Conservation (phyloP, 768 basidiomycete species). For the Chalciporus piperatus region DNA sequence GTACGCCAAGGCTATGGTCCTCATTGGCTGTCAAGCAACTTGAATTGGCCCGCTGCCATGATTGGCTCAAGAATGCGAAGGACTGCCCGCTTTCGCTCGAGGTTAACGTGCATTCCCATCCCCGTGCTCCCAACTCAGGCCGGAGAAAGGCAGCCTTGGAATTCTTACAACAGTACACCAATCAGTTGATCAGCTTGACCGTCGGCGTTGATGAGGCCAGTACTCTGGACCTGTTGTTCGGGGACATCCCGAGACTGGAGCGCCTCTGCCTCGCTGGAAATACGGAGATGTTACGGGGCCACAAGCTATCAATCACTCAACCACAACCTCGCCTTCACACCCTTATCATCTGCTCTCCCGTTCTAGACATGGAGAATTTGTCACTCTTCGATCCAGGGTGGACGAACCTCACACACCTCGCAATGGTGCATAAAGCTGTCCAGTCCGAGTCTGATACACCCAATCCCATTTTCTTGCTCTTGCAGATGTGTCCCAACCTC, state of each 20-base stretch:
- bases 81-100: slow-evolving; percentile 20
- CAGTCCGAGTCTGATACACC: too few relatives aligned
- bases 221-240: slow-evolving; percentile 9
- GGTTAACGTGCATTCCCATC: too few relatives aligned
- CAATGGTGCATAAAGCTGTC: neutral
- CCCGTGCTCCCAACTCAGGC: too few relatives aligned
- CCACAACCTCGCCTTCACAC: slow-evolving; percentile 2
- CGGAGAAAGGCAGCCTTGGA: too few relatives aligned
- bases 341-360: slow-evolving; percentile 5
- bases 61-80: slow-evolving; percentile 15
- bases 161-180: too few relatives aligned
- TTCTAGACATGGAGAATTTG: neutral
- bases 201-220: slow-evolving; percentile 10
- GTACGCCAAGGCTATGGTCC: slow-evolving; percentile 11
- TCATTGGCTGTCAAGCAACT: too few relatives aligned
- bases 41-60: too few relatives aligned
- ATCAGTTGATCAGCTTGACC: too few relatives aligned
- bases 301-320: slow-evolving; percentile 8
- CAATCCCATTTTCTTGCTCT: slow-evolving; percentile 9
- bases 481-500: slow-evolving; percentile 18
- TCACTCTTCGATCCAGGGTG: slow-evolving; percentile 10
- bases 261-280: slow-evolving; percentile 11
- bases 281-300: neutral
- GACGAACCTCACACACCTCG: slow-evolving; percentile 13
- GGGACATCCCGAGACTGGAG: slow-evolving; percentile 15